A percentile compares a stretch with the other conserved stretches of the same genome.
These are phyloP conservation scores for Paecilomyces sp. DNA, from an alignment of 2,329 filamentous ascomycete genomes.

Conservation along the genomic window DNA sequence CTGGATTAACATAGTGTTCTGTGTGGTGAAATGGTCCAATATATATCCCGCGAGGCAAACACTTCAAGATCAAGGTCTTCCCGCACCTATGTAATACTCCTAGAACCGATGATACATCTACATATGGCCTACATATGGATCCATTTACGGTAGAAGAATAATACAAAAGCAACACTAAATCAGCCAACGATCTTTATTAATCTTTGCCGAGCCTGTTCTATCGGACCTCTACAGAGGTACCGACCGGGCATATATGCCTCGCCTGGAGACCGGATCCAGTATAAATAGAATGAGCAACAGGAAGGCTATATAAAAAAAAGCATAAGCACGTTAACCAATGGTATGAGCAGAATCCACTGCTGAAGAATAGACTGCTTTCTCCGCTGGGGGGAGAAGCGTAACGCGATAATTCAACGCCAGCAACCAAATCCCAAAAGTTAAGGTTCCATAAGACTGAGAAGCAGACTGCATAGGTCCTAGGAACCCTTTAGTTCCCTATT, in stretches of 20 bases:
- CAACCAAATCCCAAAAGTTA: not conserved
- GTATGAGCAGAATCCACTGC: not conserved
- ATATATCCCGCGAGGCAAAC: not conserved
- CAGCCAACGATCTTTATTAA: not conserved
- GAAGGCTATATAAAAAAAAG: not conserved
- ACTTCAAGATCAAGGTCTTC: not conserved
- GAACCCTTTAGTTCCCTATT: not conserved
- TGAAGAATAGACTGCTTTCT: not conserved
- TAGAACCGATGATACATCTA: not conserved
- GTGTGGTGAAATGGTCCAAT: not conserved
- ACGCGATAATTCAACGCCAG: not conserved
- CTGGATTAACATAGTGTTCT: not conserved
- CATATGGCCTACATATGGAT: not conserved
- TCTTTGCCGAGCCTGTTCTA: not conserved
- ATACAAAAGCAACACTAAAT: not conserved
- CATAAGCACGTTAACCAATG: not conserved
- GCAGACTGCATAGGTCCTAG: not conserved
- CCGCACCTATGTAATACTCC: not conserved
- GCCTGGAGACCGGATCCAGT: not conserved
- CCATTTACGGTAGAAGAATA: not conserved
- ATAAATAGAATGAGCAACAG: not conserved
- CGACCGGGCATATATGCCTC: not conserved
- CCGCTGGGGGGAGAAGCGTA: not conserved
- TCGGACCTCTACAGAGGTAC: not conserved
- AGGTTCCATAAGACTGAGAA: not conserved